Conservation (phyloP, 768 basidiomycete genomes). For the Lentinula edodes region DNA sequence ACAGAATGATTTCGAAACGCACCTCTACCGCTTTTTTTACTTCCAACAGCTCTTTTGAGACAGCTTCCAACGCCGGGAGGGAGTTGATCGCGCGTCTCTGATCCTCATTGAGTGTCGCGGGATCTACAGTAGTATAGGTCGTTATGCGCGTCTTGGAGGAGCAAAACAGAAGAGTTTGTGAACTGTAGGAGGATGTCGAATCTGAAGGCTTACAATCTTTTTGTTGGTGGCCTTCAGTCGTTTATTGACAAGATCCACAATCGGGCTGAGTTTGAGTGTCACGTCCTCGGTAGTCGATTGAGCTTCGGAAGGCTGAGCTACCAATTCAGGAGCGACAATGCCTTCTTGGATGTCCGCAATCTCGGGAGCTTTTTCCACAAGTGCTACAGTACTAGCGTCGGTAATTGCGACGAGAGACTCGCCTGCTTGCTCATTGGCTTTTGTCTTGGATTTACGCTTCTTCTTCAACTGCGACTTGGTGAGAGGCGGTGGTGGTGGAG, state of each 20-base stretch:
- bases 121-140: slow-evolving; percentile 59
- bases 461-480: slow-evolving; percentile 68
- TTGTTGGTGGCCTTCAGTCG: slow-evolving; percentile 72
- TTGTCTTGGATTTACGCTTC: slow-evolving; percentile 52
- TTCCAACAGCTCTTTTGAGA: slow-evolving; percentile 78
- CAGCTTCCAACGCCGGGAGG: slow-evolving; percentile 71
- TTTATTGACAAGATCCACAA: slow-evolving; percentile 76
- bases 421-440: slow-evolving; percentile 34
- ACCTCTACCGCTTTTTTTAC: slow-evolving; percentile 86
- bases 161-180: neutral
- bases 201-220: slow-evolving; percentile 62
- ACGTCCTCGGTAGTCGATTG: slow-evolving; percentile 42
- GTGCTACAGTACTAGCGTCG: slow-evolving; percentile 39
- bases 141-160: slow-evolving; percentile 61
- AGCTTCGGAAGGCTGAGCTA: slow-evolving; percentile 29
- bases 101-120: slow-evolving; percentile 81
- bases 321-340: slow-evolving; percentile 38
- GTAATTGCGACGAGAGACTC: slow-evolving; percentile 43
- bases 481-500: slow-evolving; percentile 53
- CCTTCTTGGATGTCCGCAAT: slow-evolving; percentile 41
- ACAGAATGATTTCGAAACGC: slow-evolving; percentile 12
- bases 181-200: neutral
- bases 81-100: slow-evolving; percentile 71
- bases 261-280: slow-evolving; percentile 53
- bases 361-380: slow-evolving; percentile 47